Percentiles rank a stretch among this genome's conserved stretches.
Evolutionary conservation across 129 eudicot species (phyloP).

Genomic region (Dittrichia graveolens): DNA sequence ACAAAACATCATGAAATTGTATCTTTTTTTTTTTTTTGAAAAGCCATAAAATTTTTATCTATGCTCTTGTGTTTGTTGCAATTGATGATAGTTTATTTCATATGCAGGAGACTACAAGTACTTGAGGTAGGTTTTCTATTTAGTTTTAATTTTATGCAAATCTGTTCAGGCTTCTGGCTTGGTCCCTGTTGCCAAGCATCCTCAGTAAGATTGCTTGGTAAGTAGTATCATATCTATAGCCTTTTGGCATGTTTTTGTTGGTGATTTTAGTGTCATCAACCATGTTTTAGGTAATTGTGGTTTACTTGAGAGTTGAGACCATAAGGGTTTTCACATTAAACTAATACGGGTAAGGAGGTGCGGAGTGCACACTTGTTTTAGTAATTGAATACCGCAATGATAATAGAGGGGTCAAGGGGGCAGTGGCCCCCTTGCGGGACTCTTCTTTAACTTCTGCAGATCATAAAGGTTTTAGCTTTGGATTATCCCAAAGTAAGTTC

Average conservation of each 20-base stretch:
- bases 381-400: too few species aligned
- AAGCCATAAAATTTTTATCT: background rate
- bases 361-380: too few species aligned
- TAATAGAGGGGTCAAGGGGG: too few species aligned
- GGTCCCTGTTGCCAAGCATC: background rate
- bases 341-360: too few species aligned
- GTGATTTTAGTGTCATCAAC: too few species aligned
- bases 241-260: background rate
- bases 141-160: background rate
- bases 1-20: background rate
- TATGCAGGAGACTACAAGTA: slow-evolving; percentile 95
- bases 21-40: background rate
- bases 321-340: too few species aligned
- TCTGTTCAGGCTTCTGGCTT: slow-evolving; percentile 7
- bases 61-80: slow-evolving; percentile 23
- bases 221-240: background rate
- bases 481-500: too few species aligned
- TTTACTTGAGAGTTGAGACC: too few species aligned
- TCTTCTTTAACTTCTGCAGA: too few species aligned
- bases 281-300: too few species aligned
- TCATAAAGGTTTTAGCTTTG: too few species aligned
- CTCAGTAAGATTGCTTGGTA: slow-evolving; percentile 17
- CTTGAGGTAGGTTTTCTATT: slow-evolving; percentile 51
- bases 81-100: slow-evolving; percentile 32
- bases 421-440: too few species aligned